Evolutionary conservation across 225 moss, liverwort and hornwort genomes (phyloP).

Genomic region (Sphagnum contortum): DNA sequence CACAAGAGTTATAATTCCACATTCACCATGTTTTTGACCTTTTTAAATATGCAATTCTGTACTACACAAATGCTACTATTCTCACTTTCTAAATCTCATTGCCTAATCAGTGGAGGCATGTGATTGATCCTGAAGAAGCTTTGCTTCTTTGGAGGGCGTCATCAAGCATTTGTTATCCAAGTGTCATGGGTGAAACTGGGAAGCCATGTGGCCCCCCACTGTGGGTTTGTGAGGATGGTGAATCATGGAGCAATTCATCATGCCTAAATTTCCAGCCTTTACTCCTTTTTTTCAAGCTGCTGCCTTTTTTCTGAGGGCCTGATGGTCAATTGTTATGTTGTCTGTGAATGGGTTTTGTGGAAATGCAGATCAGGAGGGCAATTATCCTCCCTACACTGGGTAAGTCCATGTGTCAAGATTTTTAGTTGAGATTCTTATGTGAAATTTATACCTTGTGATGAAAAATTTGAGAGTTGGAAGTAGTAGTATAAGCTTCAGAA

Average conservation of each 20-base stretch:
- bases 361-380: constrained; percentile 17
- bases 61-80: too few relatives aligned
- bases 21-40: not conserved
- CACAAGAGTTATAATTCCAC: not conserved
- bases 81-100: too few relatives aligned
- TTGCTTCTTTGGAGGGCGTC: too few relatives aligned
- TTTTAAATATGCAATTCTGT: not conserved
- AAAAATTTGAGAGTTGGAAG: too few relatives aligned
- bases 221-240: constrained; percentile 15
- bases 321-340: too few relatives aligned
- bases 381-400: constrained; percentile 30
- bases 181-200: not conserved
- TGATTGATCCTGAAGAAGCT: too few relatives aligned
- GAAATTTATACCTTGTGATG: not conserved
- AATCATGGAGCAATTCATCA: constrained; percentile 8
- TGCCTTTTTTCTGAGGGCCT: constrained; percentile 8
- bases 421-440: not conserved
- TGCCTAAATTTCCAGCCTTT: too few relatives aligned
- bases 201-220: constrained; percentile 7
- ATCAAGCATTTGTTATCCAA: too few relatives aligned
- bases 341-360: not conserved
- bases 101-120: too few relatives aligned
- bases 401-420: constrained; percentile 8
- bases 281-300: constrained; percentile 19
- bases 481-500: not conserved